These are phyloP conservation scores for Hypoxylon fragiforme DNA, from an alignment of 495 filamentous ascomycete genomes.

Conservation along the genomic window DNA sequence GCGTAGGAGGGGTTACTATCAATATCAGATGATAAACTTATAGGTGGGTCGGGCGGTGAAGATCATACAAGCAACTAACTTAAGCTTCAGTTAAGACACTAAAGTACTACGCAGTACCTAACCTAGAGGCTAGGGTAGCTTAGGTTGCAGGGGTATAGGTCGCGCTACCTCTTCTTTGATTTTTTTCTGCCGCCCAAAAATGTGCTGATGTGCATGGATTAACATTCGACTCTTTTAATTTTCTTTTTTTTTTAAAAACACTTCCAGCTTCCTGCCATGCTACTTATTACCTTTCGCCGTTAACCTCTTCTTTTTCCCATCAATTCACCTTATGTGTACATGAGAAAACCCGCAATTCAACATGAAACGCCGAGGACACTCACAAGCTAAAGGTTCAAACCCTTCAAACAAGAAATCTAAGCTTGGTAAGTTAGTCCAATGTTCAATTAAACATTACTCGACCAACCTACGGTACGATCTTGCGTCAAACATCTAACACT, in stretches of 20 bases:
- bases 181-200: conserved; percentile 33
- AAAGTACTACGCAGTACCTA: neutral
- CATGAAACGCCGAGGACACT: conserved; percentile 55
- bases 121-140: too few relatives aligned
- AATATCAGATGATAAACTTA: too few relatives aligned
- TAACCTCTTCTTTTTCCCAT: too few relatives aligned
- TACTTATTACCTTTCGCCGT: too few relatives aligned
- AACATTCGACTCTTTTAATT: too few relatives aligned
- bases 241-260: too few relatives aligned
- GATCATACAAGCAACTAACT: conserved; percentile 12
- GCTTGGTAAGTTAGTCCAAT: conserved; percentile 40
- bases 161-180: conserved; percentile 9
- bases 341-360: conserved; percentile 10
- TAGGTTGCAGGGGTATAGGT: neutral
- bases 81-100: neutral
- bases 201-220: too few relatives aligned
- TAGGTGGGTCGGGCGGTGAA: conserved; percentile 28
- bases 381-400: conserved; percentile 40
- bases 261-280: too few relatives aligned
- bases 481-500: conserved; percentile 15
- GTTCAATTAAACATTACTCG: too few relatives aligned
- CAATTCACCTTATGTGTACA: too few relatives aligned
- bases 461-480: conserved; percentile 29
- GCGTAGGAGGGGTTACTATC: too few relatives aligned
- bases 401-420: conserved; percentile 49